Evolutionary conservation across 345 rosid species (phyloP).

Genomic region (Conringia planisiliqua): DNA sequence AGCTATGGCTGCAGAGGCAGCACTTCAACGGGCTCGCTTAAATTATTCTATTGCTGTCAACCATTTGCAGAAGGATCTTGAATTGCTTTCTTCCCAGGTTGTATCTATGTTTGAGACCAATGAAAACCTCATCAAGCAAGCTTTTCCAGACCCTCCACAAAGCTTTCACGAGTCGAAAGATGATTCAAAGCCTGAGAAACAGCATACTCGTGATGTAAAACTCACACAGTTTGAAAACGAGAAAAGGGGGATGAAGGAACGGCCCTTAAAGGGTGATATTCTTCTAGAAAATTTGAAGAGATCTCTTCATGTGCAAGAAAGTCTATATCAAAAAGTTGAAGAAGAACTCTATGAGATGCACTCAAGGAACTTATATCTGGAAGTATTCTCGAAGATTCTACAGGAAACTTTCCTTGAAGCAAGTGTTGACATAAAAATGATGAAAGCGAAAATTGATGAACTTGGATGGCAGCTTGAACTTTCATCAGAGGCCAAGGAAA

Average conservation of each 20-base stretch:
- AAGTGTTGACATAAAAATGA: constrained; percentile 39
- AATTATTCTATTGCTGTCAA: constrained; percentile 92
- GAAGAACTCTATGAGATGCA: constrained; percentile 76
- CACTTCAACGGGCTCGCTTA: constrained; percentile 92
- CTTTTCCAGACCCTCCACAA: constrained; percentile 60
- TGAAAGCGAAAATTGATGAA: constrained; percentile 49
- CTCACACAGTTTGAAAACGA: constrained; percentile 46
- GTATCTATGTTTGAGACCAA: constrained; percentile 85
- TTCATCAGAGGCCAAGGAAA: constrained; percentile 57
- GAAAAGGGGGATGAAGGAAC: constrained; percentile 44
- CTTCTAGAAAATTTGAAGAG: constrained; percentile 69
- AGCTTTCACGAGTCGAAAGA: constrained; percentile 35
- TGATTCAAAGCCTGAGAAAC: constrained; percentile 37
- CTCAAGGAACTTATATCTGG: constrained; percentile 59
- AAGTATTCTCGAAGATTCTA: constrained; percentile 70
- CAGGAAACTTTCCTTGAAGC: constrained; percentile 66
- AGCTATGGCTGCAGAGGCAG: constrained; percentile 73
- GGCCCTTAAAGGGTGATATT: constrained; percentile 58
- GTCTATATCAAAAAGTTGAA: constrained; percentile 73
- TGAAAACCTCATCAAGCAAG: constrained; percentile 86
- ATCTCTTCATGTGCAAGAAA: constrained; percentile 79
- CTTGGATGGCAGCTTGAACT: constrained; percentile 63
- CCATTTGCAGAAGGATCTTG: constrained; percentile 95
- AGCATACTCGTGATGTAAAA: constrained; percentile 35
- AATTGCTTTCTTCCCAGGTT: constrained; percentile 86